These are phyloP conservation scores for Candida sonorensis DNA, from an alignment of 805 yeast genomes.

Conservation along the genomic window DNA sequence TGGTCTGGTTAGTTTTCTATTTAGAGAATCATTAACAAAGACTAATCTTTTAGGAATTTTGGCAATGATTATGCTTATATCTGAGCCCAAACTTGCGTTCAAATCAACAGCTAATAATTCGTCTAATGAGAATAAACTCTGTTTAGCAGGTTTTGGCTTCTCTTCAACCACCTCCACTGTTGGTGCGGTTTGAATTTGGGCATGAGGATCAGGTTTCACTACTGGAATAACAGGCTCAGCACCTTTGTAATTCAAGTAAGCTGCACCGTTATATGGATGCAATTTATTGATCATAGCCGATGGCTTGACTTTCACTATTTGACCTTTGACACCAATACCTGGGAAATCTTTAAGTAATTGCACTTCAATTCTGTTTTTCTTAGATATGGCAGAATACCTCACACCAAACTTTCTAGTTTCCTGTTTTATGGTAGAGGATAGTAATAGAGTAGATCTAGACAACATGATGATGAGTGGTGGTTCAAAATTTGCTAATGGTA, in stretches of 20 bases:
- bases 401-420: slow-evolving; percentile 23
- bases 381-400: slow-evolving; percentile 40
- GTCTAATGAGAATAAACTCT: slow-evolving; percentile 18
- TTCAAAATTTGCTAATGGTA: no score
- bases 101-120: slow-evolving; percentile 21
- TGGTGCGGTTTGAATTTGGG: slow-evolving; percentile 5
- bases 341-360: slow-evolving; percentile 69
- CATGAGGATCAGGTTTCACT: slow-evolving; percentile 14
- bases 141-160: no score
- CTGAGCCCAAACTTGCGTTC: slow-evolving; percentile 13
- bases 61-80: slow-evolving; percentile 15
- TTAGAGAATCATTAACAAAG: slow-evolving; percentile 18
- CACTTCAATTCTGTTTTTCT: slow-evolving; percentile 55
- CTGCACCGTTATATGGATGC: slow-evolving; percentile 67
- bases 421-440: slow-evolving; percentile 8
- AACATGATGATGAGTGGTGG: slow-evolving; percentile 10
- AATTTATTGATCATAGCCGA: slow-evolving; percentile 77
- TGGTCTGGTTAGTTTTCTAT: slow-evolving; percentile 11
- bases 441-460: slow-evolving; percentile 9
- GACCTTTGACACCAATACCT: slow-evolving; percentile 61
- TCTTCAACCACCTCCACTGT: slow-evolving; percentile 1
- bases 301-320: slow-evolving; percentile 68
- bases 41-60: slow-evolving; percentile 23
- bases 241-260: slow-evolving; percentile 42
- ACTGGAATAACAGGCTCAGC: slow-evolving; percentile 28